These are phyloP conservation scores for Platismatia glauca DNA, from an alignment of 495 filamentous ascomycete genomes.

Conservation along the genomic window DNA sequence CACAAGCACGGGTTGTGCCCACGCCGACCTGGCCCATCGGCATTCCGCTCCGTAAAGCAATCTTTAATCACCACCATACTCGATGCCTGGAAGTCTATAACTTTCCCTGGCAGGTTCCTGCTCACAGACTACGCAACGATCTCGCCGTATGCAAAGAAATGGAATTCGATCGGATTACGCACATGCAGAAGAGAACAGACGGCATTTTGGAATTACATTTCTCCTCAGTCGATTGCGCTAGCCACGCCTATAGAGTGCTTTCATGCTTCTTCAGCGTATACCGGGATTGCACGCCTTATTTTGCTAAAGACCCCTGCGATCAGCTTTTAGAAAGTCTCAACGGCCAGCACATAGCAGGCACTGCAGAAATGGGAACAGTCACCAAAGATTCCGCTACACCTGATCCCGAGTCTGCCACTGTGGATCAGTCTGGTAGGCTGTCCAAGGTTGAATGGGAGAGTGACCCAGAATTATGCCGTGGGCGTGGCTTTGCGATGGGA, in stretches of 20 bases:
- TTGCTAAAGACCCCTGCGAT: constrained; percentile 17
- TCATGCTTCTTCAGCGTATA: too few relatives aligned
- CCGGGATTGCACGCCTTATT: not conserved
- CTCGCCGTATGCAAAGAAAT: too few relatives aligned
- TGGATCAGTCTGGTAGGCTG: not conserved
- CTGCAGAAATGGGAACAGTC: not conserved
- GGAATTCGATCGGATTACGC: not conserved
- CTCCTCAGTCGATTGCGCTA: constrained; percentile 12
- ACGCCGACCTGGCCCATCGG: constrained; percentile 22
- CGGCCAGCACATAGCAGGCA: not conserved
- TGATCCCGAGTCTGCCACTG: not conserved
- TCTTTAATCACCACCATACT: too few relatives aligned
- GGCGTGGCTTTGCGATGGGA: not conserved
- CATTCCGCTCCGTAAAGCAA: too few relatives aligned
- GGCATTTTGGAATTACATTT: constrained; percentile 14
- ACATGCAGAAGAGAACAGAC: not conserved
- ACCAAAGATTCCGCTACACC: not conserved
- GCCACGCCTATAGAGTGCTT: too few relatives aligned
- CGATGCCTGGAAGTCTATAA: too few relatives aligned
- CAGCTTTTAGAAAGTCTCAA: constrained; percentile 7
- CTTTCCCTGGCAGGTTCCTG: too few relatives aligned
- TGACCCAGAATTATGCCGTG: not conserved
- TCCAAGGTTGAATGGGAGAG: constrained; percentile 1
- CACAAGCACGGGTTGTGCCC: not conserved
- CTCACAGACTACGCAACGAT: too few relatives aligned